Conservation (phyloP, 495 filamentous ascomycete species). For the Penicillium soppii region DNA sequence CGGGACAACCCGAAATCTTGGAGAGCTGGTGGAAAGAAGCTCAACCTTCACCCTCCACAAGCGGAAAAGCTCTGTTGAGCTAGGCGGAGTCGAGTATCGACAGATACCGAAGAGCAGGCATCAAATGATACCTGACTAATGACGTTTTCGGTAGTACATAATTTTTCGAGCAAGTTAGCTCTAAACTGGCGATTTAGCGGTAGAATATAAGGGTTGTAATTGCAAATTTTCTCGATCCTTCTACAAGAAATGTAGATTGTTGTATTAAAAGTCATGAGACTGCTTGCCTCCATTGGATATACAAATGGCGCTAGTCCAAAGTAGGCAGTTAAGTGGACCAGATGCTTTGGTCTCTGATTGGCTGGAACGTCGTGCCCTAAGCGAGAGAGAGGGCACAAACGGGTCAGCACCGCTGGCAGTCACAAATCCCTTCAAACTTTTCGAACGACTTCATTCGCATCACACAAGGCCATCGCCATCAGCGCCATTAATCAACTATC, state of each 20-base stretch:
- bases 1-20: neutral
- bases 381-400: slow-evolving; percentile 44
- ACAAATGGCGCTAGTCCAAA: neutral
- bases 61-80: slow-evolving; percentile 8
- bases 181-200: slow-evolving; percentile 5
- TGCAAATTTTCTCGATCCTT: neutral
- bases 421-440: slow-evolving; percentile 42
- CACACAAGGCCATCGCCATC: slow-evolving; percentile 50
- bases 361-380: slow-evolving; percentile 15
- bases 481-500: slow-evolving; percentile 47
- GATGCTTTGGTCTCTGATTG: slow-evolving; percentile 19
- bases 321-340: neutral
- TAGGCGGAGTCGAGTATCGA: slow-evolving; percentile 9
- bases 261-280: slow-evolving; percentile 13
- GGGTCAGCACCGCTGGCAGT: slow-evolving; percentile 29
- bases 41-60: slow-evolving; percentile 22
- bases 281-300: slow-evolving; percentile 9
- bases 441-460: slow-evolving; percentile 36
- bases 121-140: slow-evolving; percentile 4
- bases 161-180: neutral
- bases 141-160: slow-evolving; percentile 12
- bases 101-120: neutral
- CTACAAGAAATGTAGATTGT: neutral
- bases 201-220: slow-evolving; percentile 8
- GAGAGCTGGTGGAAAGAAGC: slow-evolving; percentile 8